Base-by-base conservation (phyloP, 352 stramenopile genomes). In the Plasmopara muralis region DNA sequence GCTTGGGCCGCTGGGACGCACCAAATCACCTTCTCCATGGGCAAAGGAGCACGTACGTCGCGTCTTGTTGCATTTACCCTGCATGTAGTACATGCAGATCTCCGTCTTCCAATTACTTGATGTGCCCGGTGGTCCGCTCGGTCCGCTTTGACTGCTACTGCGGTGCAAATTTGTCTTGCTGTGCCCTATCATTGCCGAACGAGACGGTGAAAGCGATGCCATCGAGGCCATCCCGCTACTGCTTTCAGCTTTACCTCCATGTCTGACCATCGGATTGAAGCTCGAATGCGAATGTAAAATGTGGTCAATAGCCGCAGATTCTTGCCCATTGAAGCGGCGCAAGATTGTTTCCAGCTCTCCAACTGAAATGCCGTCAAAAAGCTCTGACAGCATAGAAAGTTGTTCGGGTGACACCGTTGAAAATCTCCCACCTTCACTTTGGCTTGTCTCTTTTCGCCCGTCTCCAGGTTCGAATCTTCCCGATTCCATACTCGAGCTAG, bases 1-100 rank as follows among this genome's bases (percentile, higher is more conserved):
- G 29, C 44, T 68, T 9, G 40, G 31, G n/a, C 54, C 53, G 12
- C 50, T 75, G 0, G 64, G 53, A 15, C 80, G 76, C 13, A 85
- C 61, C 10, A 93, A 60, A 50, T 93, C 83, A 40, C 73, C 85
- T 59, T 93, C 83, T 33, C 83, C 83, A 49, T 93, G 83, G 1
- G 83, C 83, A 65, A 93, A 93, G 12, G 83, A 89, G 37, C 83
- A 93, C n/a, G 83, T 93, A 33, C 83, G 80, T 13, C 80, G 64
- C 16, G 80, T 93, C 62, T 91, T 93, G 66, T 93, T 93, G 70
- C 83, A 93, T 57, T 93, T 93, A 16, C 83, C 83, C 50, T 93
- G 83, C 43, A 93, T 73, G 50, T 91, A 93, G 60, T 93, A 93
- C 74, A 93, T 84, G 55, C 83, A 93, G 53, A 93, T 85, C 55